Percentiles rank a stretch among this genome's conserved stretches.
Evolutionary conservation across 176 grass and related monocot species (phyloP).

Genomic region (Typha latifolia): DNA sequence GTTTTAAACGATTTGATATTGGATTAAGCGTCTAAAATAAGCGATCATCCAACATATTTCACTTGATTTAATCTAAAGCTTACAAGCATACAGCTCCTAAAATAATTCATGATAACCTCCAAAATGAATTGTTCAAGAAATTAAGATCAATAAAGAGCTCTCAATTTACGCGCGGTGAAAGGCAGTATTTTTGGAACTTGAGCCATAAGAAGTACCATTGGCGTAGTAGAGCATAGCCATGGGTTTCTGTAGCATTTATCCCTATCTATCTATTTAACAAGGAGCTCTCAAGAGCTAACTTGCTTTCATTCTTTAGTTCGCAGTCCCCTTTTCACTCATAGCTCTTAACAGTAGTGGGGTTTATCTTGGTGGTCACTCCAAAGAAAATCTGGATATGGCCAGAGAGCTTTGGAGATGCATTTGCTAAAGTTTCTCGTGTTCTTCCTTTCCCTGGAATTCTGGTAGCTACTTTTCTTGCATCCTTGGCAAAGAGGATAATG

Average conservation of each 20-base stretch:
- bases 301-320: neutral
- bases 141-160: neutral
- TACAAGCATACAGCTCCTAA: too few species aligned
- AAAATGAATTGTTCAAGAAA: neutral
- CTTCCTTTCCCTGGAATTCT: neutral
- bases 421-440: neutral
- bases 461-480: neutral
- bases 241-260: constrained; percentile 1
- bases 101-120: too few species aligned
- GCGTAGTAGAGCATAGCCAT: neutral
- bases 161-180: neutral
- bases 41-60: too few species aligned
- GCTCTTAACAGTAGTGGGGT: too few species aligned
- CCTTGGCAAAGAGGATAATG: neutral
- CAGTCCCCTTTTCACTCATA: neutral
- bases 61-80: too few species aligned
- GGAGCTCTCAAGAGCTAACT: neutral
- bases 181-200: neutral
- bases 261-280: constrained; percentile 6
- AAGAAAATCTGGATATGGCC: too few species aligned
- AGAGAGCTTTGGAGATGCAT: neutral
- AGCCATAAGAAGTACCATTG: neutral
- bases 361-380: too few species aligned
- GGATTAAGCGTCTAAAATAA: too few species aligned
- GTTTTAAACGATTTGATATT: too few species aligned